Conservation (phyloP, 805 yeast species). For the Candida boleticola region DNA sequence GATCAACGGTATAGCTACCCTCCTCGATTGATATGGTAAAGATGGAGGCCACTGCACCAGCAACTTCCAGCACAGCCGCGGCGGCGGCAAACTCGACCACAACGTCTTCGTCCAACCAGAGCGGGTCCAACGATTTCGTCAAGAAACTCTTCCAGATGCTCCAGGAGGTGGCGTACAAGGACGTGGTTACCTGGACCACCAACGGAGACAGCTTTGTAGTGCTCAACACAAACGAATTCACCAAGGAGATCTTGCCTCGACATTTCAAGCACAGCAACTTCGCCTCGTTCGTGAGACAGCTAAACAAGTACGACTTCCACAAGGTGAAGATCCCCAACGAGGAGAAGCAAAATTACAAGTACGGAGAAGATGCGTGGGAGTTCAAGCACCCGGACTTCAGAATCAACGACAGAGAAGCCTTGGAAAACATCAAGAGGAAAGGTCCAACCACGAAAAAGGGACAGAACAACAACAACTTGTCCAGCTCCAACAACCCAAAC, state of each 20-base stretch:
- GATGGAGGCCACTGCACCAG: too few relatives aligned
- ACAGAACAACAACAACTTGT: constrained; percentile 20
- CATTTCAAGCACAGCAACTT: constrained; percentile 95
- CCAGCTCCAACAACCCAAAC: constrained; percentile 12
- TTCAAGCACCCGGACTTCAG: constrained; percentile 89
- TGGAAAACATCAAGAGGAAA: constrained; percentile 86
- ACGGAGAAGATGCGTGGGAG: constrained; percentile 88
- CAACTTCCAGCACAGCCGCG: not conserved
- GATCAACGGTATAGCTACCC: too few relatives aligned
- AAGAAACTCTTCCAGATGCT: constrained; percentile 80
- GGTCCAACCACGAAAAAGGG: constrained; percentile 57
- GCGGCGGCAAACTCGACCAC: too few relatives aligned
- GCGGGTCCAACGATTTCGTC: constrained; percentile 74
- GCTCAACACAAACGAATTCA: constrained; percentile 84
- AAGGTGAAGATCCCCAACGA: constrained; percentile 78
- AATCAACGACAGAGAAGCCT: constrained; percentile 68
- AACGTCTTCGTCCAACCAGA: constrained; percentile 29
- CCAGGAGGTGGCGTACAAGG: constrained; percentile 72
- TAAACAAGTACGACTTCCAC: constrained; percentile 96
- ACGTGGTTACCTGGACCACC: constrained; percentile 82
- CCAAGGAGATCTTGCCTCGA: constrained; percentile 83
- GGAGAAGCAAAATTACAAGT: constrained; percentile 50
- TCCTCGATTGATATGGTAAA: too few relatives aligned
- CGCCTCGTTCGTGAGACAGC: constrained; percentile 92
- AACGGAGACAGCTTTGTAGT: constrained; percentile 88